Evolutionary conservation across 768 basidiomycete genomes (phyloP).

Genomic region (Calocera viscosa): DNA sequence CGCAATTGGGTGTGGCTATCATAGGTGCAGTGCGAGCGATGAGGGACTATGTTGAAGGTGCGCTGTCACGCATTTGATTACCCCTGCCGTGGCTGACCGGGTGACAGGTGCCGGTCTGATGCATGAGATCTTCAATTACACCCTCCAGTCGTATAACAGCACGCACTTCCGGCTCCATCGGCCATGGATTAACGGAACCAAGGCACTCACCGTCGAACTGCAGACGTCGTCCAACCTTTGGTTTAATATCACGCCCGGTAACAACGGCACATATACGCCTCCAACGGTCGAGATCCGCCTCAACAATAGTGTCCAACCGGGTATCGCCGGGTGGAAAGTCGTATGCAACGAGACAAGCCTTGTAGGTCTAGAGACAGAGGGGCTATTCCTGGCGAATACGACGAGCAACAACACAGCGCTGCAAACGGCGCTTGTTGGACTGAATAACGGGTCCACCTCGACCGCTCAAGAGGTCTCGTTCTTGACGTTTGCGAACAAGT

Average conservation of each 20-base stretch:
- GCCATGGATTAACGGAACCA: slow-evolving; percentile 33
- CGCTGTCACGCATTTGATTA: slow-evolving; percentile 5
- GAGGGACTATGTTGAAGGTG: slow-evolving; percentile 35
- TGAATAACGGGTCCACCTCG: slow-evolving; percentile 22
- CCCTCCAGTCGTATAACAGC: slow-evolving; percentile 26
- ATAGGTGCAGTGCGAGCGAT: slow-evolving; percentile 35
- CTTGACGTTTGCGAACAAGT: slow-evolving; percentile 31
- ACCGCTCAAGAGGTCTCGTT: slow-evolving; percentile 30
- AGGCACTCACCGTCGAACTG: slow-evolving; percentile 23
- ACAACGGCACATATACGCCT: slow-evolving; percentile 27
- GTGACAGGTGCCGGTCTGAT: slow-evolving; percentile 14
- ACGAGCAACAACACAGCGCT: slow-evolving; percentile 24
- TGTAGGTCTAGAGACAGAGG: slow-evolving; percentile 25
- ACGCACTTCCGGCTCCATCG: slow-evolving; percentile 31
- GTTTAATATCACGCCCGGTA: slow-evolving; percentile 27
- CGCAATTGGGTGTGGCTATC: slow-evolving; percentile 33
- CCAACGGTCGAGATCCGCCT: slow-evolving; percentile 30
- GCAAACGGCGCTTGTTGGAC: slow-evolving; percentile 22
- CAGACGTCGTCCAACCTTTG: slow-evolving; percentile 28
- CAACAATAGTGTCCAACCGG: slow-evolving; percentile 17
- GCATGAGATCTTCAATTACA: slow-evolving; percentile 37
- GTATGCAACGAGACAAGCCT: slow-evolving; percentile 33
- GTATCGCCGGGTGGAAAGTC: slow-evolving; percentile 24
- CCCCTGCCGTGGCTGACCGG: not conserved
- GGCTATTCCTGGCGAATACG: slow-evolving; percentile 26